These are phyloP conservation scores for Telopea speciosissima DNA, from an alignment of 177 flowering plant species.

Conservation along the genomic window DNA sequence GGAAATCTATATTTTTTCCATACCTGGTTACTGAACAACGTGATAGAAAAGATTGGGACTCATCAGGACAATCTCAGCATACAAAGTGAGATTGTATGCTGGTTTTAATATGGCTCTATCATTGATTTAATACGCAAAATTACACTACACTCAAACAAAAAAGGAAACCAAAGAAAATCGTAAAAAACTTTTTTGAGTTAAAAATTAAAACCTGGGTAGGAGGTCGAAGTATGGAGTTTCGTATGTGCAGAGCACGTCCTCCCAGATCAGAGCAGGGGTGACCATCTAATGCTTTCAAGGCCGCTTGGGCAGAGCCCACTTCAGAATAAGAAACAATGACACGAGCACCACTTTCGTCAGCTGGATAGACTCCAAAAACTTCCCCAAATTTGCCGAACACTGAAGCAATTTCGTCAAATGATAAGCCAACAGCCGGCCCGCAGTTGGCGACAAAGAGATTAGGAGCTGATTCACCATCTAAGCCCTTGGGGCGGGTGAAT, in stretches of 20 bases:
- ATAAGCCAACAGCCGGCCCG: conserved; percentile 80
- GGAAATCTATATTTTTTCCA: background rate
- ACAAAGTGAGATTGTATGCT: too few species aligned
- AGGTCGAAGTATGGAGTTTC: conserved; percentile 48
- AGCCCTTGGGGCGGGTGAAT: conserved; percentile 42
- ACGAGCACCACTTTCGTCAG: conserved; percentile 82
- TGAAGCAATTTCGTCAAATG: conserved; percentile 43
- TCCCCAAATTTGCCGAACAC: conserved; percentile 58
- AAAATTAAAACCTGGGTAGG: conserved; percentile 22
- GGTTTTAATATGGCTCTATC: background rate
- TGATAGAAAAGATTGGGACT: too few species aligned
- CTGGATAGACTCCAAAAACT: conserved; percentile 58
- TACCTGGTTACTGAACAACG: background rate
- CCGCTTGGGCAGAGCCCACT: conserved; percentile 43
- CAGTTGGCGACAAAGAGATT: conserved; percentile 91
- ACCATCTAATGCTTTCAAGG: conserved; percentile 50
- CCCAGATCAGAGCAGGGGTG: conserved; percentile 58
- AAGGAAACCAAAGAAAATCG: background rate
- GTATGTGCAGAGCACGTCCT: conserved; percentile 68
- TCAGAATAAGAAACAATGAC: conserved; percentile 64
- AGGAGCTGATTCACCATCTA: conserved; percentile 28
- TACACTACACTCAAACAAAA: background rate
- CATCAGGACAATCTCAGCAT: background rate
- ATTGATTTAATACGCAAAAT: background rate
- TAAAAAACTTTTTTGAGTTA: background rate